phyloP scores from a whole-genome alignment of 768 basidiomycete species.

The Mrakia frigida region DNA sequence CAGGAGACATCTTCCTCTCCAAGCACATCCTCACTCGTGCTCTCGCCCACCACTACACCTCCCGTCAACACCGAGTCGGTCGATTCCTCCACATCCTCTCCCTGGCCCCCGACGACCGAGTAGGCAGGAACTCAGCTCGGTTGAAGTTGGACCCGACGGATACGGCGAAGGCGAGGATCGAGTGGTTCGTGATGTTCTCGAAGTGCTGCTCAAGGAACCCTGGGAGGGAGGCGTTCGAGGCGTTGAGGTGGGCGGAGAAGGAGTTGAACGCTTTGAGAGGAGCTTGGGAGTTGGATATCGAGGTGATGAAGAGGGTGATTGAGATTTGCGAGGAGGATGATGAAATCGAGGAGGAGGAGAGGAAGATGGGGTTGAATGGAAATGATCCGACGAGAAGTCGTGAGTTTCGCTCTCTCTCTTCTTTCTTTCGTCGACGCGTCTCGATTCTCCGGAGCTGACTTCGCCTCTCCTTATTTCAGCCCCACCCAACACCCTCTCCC shows the following conservation, averaged over 20 bases:
- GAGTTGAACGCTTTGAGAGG: conserved; percentile 14
- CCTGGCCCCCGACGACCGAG: background rate
- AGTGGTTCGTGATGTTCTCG: conserved; percentile 17
- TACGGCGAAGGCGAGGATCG: background rate
- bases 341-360: background rate
- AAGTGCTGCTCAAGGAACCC: background rate
- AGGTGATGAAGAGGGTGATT: conserved; percentile 4
- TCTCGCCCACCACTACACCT: conserved; percentile 17
- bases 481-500: background rate
- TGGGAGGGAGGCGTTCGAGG: conserved; percentile 16
- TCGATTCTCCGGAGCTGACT: background rate
- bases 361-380: background rate
- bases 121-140: background rate
- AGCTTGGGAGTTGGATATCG: conserved; percentile 7
- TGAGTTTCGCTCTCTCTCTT: background rate
- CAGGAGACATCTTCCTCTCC: conserved; percentile 11
- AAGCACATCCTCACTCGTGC: conserved; percentile 23
- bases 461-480: background rate
- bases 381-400: background rate
- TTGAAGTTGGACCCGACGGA: background rate
- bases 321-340: conserved; percentile 2
- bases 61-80: background rate
- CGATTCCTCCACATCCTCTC: background rate
- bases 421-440: background rate
- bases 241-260: conserved; percentile 25